Evolutionary conservation across 2,329 filamentous ascomycete species (phyloP), one percentile per base, ranked within the genome.

Genomic region (Scleromitrula shiraiana): DNA sequence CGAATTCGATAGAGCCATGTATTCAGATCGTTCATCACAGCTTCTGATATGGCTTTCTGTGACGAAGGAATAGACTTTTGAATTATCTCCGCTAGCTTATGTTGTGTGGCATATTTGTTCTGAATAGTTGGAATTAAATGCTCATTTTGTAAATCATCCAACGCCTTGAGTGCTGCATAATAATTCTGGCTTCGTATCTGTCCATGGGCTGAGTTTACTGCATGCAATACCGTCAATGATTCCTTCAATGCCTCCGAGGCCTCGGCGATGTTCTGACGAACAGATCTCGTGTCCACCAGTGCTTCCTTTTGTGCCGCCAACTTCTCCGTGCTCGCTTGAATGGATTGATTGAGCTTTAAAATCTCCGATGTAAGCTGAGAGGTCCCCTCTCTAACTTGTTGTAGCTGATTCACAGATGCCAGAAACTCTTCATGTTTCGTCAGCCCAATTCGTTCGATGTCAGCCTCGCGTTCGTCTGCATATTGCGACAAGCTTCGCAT

Each of bases 381-480:
- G 0, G 91, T 97, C 33, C 88, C 89, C 66, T 96, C 88, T 46
- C 91, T 84, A 43, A 97, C 89, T 50, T 81, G 79, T 58, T 97
- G 85, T n/a, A 98, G 78, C 63, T 94, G 88, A 61, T 93, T 94
- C 57, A 98, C 89, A 0, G 91, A 96, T 55, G 80, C 81, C 27
- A 97, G 83, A 62, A 98, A 98, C 62, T 96, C 93, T 63, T 97
- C 91, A 62, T 98, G 93, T 61, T 96, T 95, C 9, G 87, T 91
- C 60, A 95, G 82, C 59, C 93, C 95, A 59, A 97, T 94, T 19
- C 80, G 80, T 69, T 98, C 93, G 56, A 98, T 97, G 59, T 97
- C 90, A 12, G 78, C 69, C 66, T 98, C 93, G 52, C 90, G 83
- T 39, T 93, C 87, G 57, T 84, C 82, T 27, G 90, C 87, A 66